phyloP scores from a whole-genome alignment of 1,284 basidiomycete genomes.

The Hymenochaete sp. region DNA sequence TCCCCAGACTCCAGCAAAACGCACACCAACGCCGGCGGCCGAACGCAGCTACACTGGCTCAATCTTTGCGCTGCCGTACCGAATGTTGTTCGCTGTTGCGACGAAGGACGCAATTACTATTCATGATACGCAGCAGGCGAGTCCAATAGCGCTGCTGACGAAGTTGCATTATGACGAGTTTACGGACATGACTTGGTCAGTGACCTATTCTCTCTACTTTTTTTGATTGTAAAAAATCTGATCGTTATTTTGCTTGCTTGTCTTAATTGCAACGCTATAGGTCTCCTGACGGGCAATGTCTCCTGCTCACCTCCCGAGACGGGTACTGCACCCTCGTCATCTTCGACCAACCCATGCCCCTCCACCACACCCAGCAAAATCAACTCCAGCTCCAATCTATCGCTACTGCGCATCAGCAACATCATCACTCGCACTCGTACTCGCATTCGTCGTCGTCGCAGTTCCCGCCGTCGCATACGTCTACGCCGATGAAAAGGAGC shows the following conservation, averaged over 20 bases:
- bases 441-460: slow-evolving; percentile 28
- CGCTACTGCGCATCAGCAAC: slow-evolving; percentile 70
- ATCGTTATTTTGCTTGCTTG: neutral
- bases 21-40: slow-evolving; percentile 22
- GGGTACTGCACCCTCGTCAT: slow-evolving; percentile 95
- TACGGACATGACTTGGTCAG: slow-evolving; percentile 92
- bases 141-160: slow-evolving; percentile 86
- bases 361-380: slow-evolving; percentile 82
- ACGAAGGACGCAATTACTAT: slow-evolving; percentile 95
- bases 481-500: slow-evolving; percentile 43
- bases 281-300: slow-evolving; percentile 91
- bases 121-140: slow-evolving; percentile 95
- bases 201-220: slow-evolving; percentile 20
- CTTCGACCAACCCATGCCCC: slow-evolving; percentile 83
- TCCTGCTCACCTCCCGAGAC: slow-evolving; percentile 89
- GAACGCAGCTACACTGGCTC: too few relatives aligned
- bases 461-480: slow-evolving; percentile 29
- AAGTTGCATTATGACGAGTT: slow-evolving; percentile 98
- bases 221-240: neutral
- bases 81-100: slow-evolving; percentile 93
- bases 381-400: slow-evolving; percentile 81
- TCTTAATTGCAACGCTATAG: slow-evolving; percentile 33
- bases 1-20: slow-evolving; percentile 44
- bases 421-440: slow-evolving; percentile 33
- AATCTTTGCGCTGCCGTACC: slow-evolving; percentile 85